Percentiles rank a stretch among this genome's conserved stretches.
Evolutionary conservation across 164 flowering plant genomes (phyloP).

Genomic region (Tinospora cordifolia): DNA sequence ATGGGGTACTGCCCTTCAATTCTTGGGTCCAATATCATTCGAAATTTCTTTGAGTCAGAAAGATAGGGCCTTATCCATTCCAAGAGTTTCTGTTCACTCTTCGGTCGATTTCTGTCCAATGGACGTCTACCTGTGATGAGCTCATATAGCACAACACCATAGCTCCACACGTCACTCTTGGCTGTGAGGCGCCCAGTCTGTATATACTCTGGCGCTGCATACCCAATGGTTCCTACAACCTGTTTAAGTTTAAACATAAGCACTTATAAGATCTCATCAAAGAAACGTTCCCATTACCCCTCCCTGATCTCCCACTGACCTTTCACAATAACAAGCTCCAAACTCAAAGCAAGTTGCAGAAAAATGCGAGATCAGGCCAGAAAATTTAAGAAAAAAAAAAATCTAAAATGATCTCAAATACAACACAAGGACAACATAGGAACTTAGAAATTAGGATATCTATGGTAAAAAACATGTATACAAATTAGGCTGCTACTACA

Average conservation of each 20-base stretch:
- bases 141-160: conserved; percentile 84
- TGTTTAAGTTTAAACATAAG: conserved; percentile 8
- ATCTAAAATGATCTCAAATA: too few relatives aligned
- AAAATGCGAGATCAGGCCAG: too few relatives aligned
- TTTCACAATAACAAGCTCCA: too few relatives aligned
- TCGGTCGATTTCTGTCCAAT: conserved; percentile 66
- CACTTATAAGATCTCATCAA: background rate
- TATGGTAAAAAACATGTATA: background rate
- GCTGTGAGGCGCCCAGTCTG: conserved; percentile 79
- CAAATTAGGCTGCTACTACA: background rate
- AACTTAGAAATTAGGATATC: background rate
- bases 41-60: conserved; percentile 51
- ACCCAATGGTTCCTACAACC: conserved; percentile 95
- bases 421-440: background rate
- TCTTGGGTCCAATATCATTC: conserved; percentile 64
- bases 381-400: too few relatives aligned
- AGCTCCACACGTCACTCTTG: conserved; percentile 88
- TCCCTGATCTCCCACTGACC: too few relatives aligned
- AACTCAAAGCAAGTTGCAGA: too few relatives aligned
- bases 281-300: too few relatives aligned
- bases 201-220: conserved; percentile 91
- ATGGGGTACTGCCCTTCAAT: conserved; percentile 46
- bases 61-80: conserved; percentile 80
- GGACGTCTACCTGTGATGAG: conserved; percentile 85
- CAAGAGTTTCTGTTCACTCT: conserved; percentile 64